A percentile compares a stretch with the other conserved stretches of the same genome.
These are phyloP conservation scores for Suillus subalutaceus DNA, from an alignment of 768 basidiomycete species.

Conservation along the genomic window DNA sequence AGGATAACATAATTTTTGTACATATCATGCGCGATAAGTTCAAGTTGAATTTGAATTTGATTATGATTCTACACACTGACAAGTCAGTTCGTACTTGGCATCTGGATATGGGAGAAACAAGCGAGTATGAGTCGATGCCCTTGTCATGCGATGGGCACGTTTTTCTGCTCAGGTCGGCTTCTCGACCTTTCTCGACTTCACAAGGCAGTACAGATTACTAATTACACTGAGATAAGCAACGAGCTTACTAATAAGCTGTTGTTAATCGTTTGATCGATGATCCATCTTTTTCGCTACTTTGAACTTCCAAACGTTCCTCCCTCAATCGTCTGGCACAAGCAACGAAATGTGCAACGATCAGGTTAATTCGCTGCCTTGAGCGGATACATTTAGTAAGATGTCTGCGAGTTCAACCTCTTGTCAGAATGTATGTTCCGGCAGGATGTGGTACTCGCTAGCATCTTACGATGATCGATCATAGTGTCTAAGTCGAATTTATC, in stretches of 20 bases:
- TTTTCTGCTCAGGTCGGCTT: neutral
- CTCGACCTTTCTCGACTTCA: no score
- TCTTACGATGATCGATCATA: neutral
- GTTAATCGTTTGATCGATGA: neutral
- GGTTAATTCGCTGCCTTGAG: neutral
- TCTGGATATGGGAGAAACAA: neutral
- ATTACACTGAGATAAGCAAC: neutral
- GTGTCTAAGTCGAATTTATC: neutral
- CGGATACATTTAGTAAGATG: neutral
- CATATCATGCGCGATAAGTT: neutral
- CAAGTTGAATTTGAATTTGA: neutral
- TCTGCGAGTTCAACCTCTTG: neutral
- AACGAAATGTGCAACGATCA: neutral
- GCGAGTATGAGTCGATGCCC: neutral
- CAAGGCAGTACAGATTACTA: neutral
- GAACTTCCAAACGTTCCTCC: neutral
- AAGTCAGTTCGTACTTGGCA: neutral
- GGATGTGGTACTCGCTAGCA: neutral
- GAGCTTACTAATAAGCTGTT: neutral
- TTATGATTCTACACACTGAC: neutral
- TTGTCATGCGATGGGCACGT: neutral
- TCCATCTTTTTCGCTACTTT: neutral
- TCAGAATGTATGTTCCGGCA: neutral
- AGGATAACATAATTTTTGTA: neutral
- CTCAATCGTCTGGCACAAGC: neutral